Conservation (phyloP, 192 early-diverging fungal genomes). For the Gonapodya prolifera region DNA sequence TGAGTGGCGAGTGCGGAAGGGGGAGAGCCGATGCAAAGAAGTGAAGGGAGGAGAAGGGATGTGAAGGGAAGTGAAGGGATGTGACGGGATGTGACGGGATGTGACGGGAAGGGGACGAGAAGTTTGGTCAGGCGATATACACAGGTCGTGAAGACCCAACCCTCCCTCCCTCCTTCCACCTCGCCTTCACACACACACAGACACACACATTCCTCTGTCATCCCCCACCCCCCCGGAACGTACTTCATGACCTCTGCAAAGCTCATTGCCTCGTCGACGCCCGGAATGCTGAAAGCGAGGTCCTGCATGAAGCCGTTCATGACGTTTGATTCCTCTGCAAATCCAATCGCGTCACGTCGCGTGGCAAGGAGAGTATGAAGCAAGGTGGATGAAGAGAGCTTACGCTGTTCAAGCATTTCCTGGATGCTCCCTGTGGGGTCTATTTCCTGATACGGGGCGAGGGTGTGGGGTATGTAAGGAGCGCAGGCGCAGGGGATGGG, state of each 20-base stretch:
- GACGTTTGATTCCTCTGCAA: constrained; percentile 50
- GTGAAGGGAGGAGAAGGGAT: no score
- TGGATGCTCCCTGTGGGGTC: constrained; percentile 95
- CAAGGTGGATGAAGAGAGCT: constrained; percentile 8
- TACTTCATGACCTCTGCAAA: constrained; percentile 99
- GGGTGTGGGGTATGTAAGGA: background rate
- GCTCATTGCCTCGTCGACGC: constrained; percentile 99
- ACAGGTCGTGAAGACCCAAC: no score
- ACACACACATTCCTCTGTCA: no score
- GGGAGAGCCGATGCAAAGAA: no score
- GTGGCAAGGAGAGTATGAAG: constrained; percentile 11
- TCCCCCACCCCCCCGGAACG: no score
- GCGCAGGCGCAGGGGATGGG: background rate
- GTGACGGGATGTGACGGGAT: no score
- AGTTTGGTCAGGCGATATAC: background rate
- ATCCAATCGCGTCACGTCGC: constrained; percentile 1
- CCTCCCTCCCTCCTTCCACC: no score
- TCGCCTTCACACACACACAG: no score
- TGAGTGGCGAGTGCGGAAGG: no score
- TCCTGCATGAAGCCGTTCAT: constrained; percentile 90
- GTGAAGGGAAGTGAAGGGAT: no score
- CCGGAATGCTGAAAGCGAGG: constrained; percentile 97
- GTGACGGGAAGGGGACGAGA: background rate
- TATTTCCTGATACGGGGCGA: constrained; percentile 95
- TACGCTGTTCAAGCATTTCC: constrained; percentile 94